Percentiles rank a stretch among this genome's conserved stretches.
phyloP scores from a whole-genome alignment of 805 yeast genomes.

The Barnettozyma vustinii region DNA sequence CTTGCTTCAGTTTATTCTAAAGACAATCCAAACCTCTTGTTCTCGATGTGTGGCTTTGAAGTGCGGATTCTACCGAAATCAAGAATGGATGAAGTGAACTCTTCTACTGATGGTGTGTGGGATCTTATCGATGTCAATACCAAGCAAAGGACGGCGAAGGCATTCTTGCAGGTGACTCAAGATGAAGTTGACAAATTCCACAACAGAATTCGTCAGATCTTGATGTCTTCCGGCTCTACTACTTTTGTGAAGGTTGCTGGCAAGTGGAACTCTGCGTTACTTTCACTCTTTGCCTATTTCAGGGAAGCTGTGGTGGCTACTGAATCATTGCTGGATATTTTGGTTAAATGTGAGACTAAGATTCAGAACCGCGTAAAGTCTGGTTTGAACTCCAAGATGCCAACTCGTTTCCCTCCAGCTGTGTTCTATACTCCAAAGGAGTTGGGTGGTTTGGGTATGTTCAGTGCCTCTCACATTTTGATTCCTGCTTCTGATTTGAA shows the following conservation, averaged over 20 bases:
- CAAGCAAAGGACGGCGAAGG: slow-evolving; percentile 85
- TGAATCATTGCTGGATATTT: slow-evolving; percentile 63
- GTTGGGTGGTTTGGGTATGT: slow-evolving; percentile 95
- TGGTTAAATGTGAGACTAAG: slow-evolving; percentile 89
- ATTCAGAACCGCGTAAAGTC: slow-evolving; percentile 91
- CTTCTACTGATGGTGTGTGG: slow-evolving; percentile 86
- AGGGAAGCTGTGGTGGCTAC: slow-evolving; percentile 92
- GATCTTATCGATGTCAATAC: slow-evolving; percentile 65
- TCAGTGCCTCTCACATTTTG: slow-evolving; percentile 91
- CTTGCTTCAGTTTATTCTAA: slow-evolving; percentile 84
- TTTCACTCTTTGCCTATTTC: slow-evolving; percentile 81
- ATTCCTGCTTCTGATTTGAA: slow-evolving; percentile 90
- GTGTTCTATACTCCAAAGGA: slow-evolving; percentile 98
- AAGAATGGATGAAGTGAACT: slow-evolving; percentile 47
- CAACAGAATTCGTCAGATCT: slow-evolving; percentile 78
- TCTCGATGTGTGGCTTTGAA: slow-evolving; percentile 94
- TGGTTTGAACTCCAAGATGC: slow-evolving; percentile 97
- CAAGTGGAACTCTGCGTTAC: slow-evolving; percentile 91
- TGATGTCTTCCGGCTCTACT: slow-evolving; percentile 94
- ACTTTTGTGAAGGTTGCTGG: slow-evolving; percentile 92
- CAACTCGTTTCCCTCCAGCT: slow-evolving; percentile 97
- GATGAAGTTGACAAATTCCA: slow-evolving; percentile 77
- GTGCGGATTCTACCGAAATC: slow-evolving; percentile 77
- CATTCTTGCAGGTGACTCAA: slow-evolving; percentile 75
- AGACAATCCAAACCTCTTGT: slow-evolving; percentile 83